Evolutionary conservation across 176 grass and related monocot genomes (phyloP).

Genomic region (Dendrocalamus sinicus): DNA sequence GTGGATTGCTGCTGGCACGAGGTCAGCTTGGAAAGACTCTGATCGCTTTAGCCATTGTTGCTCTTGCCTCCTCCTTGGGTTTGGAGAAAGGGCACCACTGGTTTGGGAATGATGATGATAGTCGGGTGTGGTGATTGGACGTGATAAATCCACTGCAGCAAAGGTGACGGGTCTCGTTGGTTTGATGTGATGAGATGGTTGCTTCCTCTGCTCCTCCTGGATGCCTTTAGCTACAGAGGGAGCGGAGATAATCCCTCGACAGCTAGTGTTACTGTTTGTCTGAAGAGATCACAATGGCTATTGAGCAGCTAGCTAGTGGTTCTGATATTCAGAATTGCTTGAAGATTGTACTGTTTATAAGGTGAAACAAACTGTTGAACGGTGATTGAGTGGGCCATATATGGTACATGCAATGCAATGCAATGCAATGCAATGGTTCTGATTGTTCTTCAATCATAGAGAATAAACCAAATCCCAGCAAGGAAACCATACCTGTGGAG

Average conservation of each 20-base stretch:
- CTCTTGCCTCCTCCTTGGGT: neutral
- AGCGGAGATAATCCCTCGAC: neutral
- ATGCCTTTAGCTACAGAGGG: neutral
- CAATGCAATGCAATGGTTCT: constrained; percentile 16
- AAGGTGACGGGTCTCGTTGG: neutral
- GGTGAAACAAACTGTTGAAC: neutral
- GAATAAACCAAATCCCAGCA: neutral
- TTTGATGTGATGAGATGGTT: constrained; percentile 5
- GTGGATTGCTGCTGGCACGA: neutral
- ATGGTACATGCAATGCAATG: neutral
- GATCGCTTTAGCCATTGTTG: constrained; percentile 10
- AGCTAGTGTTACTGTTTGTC: neutral
- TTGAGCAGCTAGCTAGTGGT: neutral
- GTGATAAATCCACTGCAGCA: constrained; percentile 12
- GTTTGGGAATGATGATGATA: constrained; percentile 23
- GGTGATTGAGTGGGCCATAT: neutral
- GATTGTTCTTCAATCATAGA: constrained; percentile 33
- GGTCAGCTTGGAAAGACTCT: constrained; percentile 25
- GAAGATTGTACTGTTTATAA: neutral
- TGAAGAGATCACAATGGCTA: neutral
- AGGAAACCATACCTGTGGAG: too few species aligned
- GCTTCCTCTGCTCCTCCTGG: neutral
- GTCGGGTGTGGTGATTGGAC: constrained; percentile 24
- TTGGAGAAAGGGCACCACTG: neutral
- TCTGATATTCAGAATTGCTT: neutral